Evolutionary conservation across 2,329 filamentous ascomycete species (phyloP), one percentile per base, ranked within the genome.

Genomic region (Aspergillus intermedius): DNA sequence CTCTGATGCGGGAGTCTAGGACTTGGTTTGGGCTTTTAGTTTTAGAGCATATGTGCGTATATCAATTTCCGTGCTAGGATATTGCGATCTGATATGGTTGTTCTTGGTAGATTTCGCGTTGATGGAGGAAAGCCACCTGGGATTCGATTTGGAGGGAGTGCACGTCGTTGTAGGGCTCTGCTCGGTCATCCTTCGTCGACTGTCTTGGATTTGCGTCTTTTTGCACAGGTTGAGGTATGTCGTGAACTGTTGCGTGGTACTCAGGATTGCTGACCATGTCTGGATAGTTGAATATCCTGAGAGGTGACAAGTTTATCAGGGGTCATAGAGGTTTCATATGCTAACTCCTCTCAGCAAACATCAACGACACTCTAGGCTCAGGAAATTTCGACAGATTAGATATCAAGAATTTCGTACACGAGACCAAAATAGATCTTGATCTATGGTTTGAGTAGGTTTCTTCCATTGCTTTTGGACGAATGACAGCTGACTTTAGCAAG

Each of bases 1-100:
- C 58, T 9, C 54, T 77, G 47, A 71, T 75, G 64, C 64, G 70
- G 19, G 69, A 68, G 43, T 63, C 71, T 0, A 66, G 77, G 35
- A 71, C 76, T 0, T 80, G 77, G 77, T 74, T 79, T 57, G 75
- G 74, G 3, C 65, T 79, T 3, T 70, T 78, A 49, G 74, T 79
- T 17, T 60, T 80, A 9, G 76, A 79, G 21, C 71, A 79, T 50
- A 79, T 76, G 55, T 69, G 46, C 10, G 37, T 28, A 51, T 42
- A 5, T n/a, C 13, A 19, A 21, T 3, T 12, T 9, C 5, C 3
- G 35, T 2, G 1, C 3, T 30, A 9, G 6, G 3, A n/a, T n/a
- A 2, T 8, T 6, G 19, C 10, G 12, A 15, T 8, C 48, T 56
- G 17, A 55, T 50, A 6, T 12, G 30, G 3, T 13, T 45, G 2